Conservation (phyloP, 139 green algal genomes). For the Chlamydomonas sp. region DNA sequence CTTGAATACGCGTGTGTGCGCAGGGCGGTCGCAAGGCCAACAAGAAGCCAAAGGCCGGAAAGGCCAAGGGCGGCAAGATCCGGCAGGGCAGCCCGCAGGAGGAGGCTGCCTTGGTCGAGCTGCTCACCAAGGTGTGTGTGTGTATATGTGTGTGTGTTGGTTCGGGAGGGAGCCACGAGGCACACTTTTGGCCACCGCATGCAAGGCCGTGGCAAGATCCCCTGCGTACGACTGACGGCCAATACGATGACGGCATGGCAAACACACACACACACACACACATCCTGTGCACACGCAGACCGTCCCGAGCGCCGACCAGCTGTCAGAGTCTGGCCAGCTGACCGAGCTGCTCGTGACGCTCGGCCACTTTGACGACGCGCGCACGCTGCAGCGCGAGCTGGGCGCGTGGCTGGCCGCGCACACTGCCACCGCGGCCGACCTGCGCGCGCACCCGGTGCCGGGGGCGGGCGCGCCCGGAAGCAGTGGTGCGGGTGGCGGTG, state of each 20-base stretch:
- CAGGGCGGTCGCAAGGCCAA: neutral
- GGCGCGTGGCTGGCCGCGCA: neutral
- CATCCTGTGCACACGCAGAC: neutral
- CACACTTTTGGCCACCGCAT: neutral
- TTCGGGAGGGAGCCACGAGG: neutral
- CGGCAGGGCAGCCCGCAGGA: slow-evolving; percentile 6
- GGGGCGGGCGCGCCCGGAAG: too few species aligned
- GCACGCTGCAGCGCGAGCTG: slow-evolving; percentile 6
- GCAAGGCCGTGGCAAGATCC: neutral
- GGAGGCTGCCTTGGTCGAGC: slow-evolving; percentile 10
- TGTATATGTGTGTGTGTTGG: neutral
- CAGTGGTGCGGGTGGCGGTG: too few species aligned
- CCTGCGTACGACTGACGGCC: too few species aligned
- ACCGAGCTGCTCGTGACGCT: slow-evolving; percentile 13
- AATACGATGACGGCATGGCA: too few species aligned
- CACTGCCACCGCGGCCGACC: too few species aligned
- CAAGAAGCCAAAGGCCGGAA: slow-evolving; percentile 17
- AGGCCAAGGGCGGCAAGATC: slow-evolving; percentile 16
- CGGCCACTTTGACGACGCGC: slow-evolving; percentile 6
- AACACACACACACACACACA: neutral
- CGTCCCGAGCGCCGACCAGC: neutral
- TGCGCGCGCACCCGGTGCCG: too few species aligned
- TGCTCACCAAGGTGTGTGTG: slow-evolving; percentile 1
- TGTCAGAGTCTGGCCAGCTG: slow-evolving; percentile 11
- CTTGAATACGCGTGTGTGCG: too few species aligned